These are phyloP conservation scores for Pelomyxa schiedti DNA, from an alignment of 78 protist genomes.

Conservation along the genomic window DNA sequence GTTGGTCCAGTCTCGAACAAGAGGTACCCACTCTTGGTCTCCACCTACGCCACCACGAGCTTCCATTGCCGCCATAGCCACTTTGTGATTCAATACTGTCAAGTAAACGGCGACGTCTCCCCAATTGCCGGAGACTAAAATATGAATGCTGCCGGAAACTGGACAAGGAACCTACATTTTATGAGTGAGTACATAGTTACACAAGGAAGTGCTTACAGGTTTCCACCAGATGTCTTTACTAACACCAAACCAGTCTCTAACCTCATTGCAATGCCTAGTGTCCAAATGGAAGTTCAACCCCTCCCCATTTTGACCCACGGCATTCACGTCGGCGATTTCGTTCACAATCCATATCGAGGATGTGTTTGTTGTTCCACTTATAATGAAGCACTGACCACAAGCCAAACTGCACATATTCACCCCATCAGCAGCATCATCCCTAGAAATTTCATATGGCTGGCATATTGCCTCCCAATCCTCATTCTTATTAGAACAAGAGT, in stretches of 20 bases:
- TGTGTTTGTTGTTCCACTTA: background rate
- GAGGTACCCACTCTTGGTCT: conserved; percentile 9
- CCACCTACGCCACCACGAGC: conserved; percentile 1
- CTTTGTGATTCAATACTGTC: background rate
- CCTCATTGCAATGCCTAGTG: background rate
- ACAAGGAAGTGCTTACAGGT: no score
- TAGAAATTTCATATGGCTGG: background rate
- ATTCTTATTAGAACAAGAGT: background rate
- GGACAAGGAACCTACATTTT: no score
- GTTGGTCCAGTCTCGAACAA: conserved; percentile 2
- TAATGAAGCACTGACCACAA: background rate
- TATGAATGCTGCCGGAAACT: no score
- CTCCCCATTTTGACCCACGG: background rate
- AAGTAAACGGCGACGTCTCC: background rate
- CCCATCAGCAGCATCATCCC: background rate
- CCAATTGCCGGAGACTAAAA: background rate
- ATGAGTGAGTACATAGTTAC: no score
- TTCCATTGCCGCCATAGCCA: background rate
- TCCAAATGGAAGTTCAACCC: conserved; percentile 7
- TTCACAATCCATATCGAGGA: conserved; percentile 2
- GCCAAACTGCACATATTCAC: background rate
- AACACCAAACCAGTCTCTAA: background rate
- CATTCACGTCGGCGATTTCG: conserved; percentile 8
- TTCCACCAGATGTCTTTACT: background rate
- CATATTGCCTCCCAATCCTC: background rate